A percentile compares a stretch with the other conserved stretches of the same genome.
Conservation (phyloP, 2,329 filamentous ascomycete species). For the Stachybotrys chartarum region DNA sequence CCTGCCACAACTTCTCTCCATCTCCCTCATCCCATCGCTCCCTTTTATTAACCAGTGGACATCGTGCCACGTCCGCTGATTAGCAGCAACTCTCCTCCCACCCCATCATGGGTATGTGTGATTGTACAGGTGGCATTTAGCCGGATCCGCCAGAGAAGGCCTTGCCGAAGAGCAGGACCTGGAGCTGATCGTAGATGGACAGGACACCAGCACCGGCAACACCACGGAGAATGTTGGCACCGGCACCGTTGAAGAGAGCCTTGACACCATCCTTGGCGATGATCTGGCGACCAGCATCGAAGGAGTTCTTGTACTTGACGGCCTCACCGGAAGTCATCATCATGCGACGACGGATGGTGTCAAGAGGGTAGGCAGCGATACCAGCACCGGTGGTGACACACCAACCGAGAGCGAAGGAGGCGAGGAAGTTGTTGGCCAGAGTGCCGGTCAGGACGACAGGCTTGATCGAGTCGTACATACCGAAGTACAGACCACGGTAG, state of each 20-base stretch:
- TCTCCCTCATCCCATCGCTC: conserved; percentile 20
- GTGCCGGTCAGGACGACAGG: conserved; percentile 85
- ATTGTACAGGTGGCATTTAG: conserved; percentile 40
- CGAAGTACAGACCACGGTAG: conserved; percentile 99
- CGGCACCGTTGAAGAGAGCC: conserved; percentile 99
- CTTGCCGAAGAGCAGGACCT: conserved; percentile 99
- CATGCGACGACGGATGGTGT: conserved; percentile 99
- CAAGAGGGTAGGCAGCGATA: conserved; percentile 99
- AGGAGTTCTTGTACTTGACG: conserved; percentile 98
- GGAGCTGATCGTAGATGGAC: conserved; percentile 99
- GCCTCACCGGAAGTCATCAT: conserved; percentile 98
- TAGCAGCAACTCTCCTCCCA: conserved; percentile 18
- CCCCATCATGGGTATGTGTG: conserved; percentile 18
- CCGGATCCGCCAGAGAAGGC: conserved; percentile 73
- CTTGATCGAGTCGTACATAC: conserved; percentile 99
- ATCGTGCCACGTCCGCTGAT: conserved; percentile 29
- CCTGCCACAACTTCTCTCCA: conserved; percentile 35
- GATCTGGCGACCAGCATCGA: conserved; percentile 96
- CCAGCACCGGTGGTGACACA: conserved; percentile 99
- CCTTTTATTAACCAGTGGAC: conserved; percentile 34
- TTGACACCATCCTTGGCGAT: conserved; percentile 94
- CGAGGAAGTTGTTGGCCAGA: conserved; percentile 98
- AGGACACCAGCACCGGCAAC: conserved; percentile 99
- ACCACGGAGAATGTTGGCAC: conserved; percentile 99
- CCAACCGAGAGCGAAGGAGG: conserved; percentile 98